These are phyloP conservation scores for Populus nigra DNA, from an alignment of 345 rosid species.

Conservation along the genomic window DNA sequence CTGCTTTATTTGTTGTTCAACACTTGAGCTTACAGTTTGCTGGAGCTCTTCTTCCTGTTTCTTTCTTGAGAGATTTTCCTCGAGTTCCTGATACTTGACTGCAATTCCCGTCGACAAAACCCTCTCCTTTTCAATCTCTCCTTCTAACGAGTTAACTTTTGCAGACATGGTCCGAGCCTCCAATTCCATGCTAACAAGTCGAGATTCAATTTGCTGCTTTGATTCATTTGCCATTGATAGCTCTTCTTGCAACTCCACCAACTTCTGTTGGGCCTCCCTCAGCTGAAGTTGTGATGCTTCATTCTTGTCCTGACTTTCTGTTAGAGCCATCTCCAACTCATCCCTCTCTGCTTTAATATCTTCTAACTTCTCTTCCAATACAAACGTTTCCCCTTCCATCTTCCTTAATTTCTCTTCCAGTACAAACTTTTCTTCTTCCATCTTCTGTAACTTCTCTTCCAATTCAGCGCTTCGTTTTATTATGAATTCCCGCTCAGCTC, in stretches of 20 bases:
- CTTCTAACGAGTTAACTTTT: slow-evolving; percentile 52
- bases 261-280: slow-evolving; percentile 43
- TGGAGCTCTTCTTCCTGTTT: slow-evolving; percentile 46
- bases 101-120: slow-evolving; percentile 41
- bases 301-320: slow-evolving; percentile 37
- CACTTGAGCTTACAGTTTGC: slow-evolving; percentile 32
- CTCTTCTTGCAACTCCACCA: slow-evolving; percentile 53
- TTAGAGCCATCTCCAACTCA: slow-evolving; percentile 58
- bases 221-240: slow-evolving; percentile 41
- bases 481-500: slow-evolving; percentile 49
- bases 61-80: slow-evolving; percentile 60
- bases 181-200: slow-evolving; percentile 46
- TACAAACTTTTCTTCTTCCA: slow-evolving; percentile 26
- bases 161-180: slow-evolving; percentile 44
- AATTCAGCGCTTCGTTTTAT: slow-evolving; percentile 34
- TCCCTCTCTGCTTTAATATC: slow-evolving; percentile 38
- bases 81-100: slow-evolving; percentile 56
- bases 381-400: slow-evolving; percentile 20
- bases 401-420: slow-evolving; percentile 17
- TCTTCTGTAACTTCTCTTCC: slow-evolving; percentile 32
- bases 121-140: slow-evolving; percentile 58
- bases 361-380: slow-evolving; percentile 47
- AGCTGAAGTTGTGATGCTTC: slow-evolving; percentile 38
- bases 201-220: slow-evolving; percentile 54
- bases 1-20: slow-evolving; percentile 77